These are phyloP conservation scores for Lactarius trivialis DNA, from an alignment of 768 basidiomycete species.

Conservation along the genomic window DNA sequence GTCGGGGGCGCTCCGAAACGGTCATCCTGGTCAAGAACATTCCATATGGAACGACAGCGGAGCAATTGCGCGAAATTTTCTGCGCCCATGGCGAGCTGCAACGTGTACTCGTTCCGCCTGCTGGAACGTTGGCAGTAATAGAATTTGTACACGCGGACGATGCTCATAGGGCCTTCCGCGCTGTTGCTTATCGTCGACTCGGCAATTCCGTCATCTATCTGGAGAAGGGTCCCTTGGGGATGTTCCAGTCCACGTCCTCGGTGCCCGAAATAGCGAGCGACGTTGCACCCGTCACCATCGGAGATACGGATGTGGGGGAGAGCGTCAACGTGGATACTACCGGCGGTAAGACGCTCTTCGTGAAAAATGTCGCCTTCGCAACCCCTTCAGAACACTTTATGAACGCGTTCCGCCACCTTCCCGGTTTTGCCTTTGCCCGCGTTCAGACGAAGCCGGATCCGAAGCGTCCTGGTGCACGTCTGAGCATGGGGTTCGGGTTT, in stretches of 20 bases:
- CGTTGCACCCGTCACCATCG: slow-evolving; percentile 27
- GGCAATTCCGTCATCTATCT: slow-evolving; percentile 89
- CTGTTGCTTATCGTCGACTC: slow-evolving; percentile 78
- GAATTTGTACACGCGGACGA: slow-evolving; percentile 72
- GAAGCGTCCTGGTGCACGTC: slow-evolving; percentile 49
- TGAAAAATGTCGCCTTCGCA: slow-evolving; percentile 95
- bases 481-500: slow-evolving; percentile 97
- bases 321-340: slow-evolving; percentile 41
- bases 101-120: slow-evolving; percentile 79
- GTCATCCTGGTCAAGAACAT: slow-evolving; percentile 94
- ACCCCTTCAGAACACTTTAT: slow-evolving; percentile 72
- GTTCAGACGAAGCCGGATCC: slow-evolving; percentile 90
- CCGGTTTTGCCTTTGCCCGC: slow-evolving; percentile 79
- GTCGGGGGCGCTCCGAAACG: slow-evolving; percentile 58
- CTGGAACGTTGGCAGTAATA: slow-evolving; percentile 89
- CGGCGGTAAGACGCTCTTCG: slow-evolving; percentile 77
- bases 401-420: slow-evolving; percentile 64
- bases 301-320: slow-evolving; percentile 30
- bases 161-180: slow-evolving; percentile 69
- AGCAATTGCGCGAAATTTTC: slow-evolving; percentile 77
- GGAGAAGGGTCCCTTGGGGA: slow-evolving; percentile 82
- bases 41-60: slow-evolving; percentile 76
- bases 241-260: slow-evolving; percentile 48
- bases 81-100: slow-evolving; percentile 62
- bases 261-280: slow-evolving; percentile 13